A percentile compares a stretch with the other conserved stretches of the same genome.
Evolutionary conservation across 108 stramenopile species (phyloP).

Genomic region (Cafeteria roenbergensis): DNA sequence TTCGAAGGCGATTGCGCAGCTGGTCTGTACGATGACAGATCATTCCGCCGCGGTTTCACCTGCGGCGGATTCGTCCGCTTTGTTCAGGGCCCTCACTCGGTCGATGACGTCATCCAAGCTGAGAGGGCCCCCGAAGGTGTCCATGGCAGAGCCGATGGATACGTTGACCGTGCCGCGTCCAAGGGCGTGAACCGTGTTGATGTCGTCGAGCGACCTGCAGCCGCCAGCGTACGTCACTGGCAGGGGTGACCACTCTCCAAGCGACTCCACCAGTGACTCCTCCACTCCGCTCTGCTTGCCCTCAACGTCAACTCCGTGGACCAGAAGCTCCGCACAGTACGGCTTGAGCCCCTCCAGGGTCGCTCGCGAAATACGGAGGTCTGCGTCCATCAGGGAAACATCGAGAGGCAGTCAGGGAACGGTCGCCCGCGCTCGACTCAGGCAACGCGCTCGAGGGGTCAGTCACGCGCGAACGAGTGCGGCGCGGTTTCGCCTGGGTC

Average conservation of each 20-base stretch:
- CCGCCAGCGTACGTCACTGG: conserved; percentile 97
- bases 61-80: too few species aligned
- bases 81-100: conserved; percentile 81
- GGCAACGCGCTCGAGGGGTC: too few species aligned
- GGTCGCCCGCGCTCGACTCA: too few species aligned
- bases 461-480: too few species aligned
- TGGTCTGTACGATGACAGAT: too few species aligned
- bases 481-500: too few species aligned
- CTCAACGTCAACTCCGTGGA: conserved; percentile 95
- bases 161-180: conserved; percentile 81
- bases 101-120: conserved; percentile 72
- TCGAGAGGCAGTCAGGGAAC: too few species aligned
- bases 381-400: too few species aligned
- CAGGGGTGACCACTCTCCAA: conserved; percentile 65
- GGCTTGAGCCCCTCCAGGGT: conserved; percentile 52
- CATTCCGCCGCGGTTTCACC: too few species aligned
- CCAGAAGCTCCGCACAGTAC: conserved; percentile 85
- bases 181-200: conserved; percentile 64
- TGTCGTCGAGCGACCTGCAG: conserved; percentile 62
- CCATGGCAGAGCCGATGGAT: conserved; percentile 88
- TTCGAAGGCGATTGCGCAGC: too few species aligned
- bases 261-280: conserved; percentile 68
- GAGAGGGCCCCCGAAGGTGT: conserved; percentile 84
- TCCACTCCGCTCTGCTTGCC: conserved; percentile 83
- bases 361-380: conserved; percentile 47